Conservation (phyloP, 768 basidiomycete genomes). For the Chalciporus pseudorubinellus region DNA sequence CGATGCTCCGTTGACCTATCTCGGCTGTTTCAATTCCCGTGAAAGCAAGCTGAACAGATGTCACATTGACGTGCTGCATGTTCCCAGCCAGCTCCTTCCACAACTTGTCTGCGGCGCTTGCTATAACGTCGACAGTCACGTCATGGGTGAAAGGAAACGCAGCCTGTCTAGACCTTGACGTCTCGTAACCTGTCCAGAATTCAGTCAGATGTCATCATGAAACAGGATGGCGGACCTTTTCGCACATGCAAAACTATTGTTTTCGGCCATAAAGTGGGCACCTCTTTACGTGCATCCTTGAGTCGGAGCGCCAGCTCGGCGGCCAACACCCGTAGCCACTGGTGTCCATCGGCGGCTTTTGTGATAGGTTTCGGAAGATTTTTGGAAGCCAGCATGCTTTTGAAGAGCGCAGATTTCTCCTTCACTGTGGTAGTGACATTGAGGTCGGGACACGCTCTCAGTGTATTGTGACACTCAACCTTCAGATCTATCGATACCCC, state of each 20-base stretch:
- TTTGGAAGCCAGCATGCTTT: slow-evolving; percentile 97
- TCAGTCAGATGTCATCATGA: not conserved
- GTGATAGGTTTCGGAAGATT: slow-evolving; percentile 81
- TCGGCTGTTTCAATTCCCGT: slow-evolving; percentile 74
- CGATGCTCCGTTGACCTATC: slow-evolving; percentile 80
- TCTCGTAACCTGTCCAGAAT: slow-evolving; percentile 55
- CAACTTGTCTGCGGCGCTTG: slow-evolving; percentile 71
- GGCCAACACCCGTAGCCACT: slow-evolving; percentile 90
- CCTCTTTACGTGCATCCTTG: slow-evolving; percentile 70
- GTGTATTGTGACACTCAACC: slow-evolving; percentile 42
- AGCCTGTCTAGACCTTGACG: slow-evolving; percentile 75
- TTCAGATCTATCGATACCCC: slow-evolving; percentile 87
- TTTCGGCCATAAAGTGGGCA: slow-evolving; percentile 87
- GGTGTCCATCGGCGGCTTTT: slow-evolving; percentile 69
- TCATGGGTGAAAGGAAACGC: slow-evolving; percentile 82
- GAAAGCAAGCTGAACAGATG: slow-evolving; percentile 70
- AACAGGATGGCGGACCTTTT: slow-evolving; percentile 48
- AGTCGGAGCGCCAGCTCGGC: slow-evolving; percentile 87
- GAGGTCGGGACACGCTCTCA: not conserved
- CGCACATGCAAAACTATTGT: slow-evolving; percentile 78
- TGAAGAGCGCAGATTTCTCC: slow-evolving; percentile 73
- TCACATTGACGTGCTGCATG: slow-evolving; percentile 57
- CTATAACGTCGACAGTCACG: slow-evolving; percentile 73
- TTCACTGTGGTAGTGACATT: slow-evolving; percentile 55
- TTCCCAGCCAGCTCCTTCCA: slow-evolving; percentile 84